Conservation (phyloP, 2,329 filamentous ascomycete species). For the Fusarium sp. region DNA sequence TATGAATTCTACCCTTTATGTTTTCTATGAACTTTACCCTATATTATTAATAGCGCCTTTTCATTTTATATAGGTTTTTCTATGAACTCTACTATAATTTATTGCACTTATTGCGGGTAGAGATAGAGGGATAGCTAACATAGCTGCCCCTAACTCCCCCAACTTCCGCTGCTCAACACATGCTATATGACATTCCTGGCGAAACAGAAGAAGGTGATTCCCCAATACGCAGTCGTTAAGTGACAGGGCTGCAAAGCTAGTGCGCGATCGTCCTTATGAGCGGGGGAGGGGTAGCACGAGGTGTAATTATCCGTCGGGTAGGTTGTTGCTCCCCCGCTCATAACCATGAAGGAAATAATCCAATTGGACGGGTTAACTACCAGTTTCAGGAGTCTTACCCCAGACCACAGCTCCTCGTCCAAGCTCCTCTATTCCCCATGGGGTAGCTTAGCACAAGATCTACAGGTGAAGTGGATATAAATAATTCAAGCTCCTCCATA, state of each 20-base stretch:
- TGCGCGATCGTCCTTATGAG: accelerated
- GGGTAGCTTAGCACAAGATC: neutral
- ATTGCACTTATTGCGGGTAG: no score
- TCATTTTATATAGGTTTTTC: no score
- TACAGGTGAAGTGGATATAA: neutral
- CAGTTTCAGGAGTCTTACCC: neutral
- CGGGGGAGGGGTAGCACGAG: neutral
- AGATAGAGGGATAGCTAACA: accelerated
- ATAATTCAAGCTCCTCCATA: neutral
- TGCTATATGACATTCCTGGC: neutral
- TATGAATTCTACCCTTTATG: no score
- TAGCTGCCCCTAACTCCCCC: neutral
- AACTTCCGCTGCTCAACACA: no score
- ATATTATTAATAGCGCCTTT: no score
- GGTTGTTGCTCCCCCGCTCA: neutral
- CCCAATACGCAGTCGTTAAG: neutral
- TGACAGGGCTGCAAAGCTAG: neutral
- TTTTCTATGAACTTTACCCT: no score
- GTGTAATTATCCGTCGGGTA: neutral
- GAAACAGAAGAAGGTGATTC: neutral
- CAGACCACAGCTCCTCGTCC: neutral
- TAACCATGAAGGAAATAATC: neutral
- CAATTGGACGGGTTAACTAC: neutral
- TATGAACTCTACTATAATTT: no score
- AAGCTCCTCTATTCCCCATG: neutral